A percentile compares a stretch with the other conserved stretches of the same genome.
phyloP scores from a whole-genome alignment of 2,329 filamentous ascomycete genomes.

The Akanthomyces muscarius region DNA sequence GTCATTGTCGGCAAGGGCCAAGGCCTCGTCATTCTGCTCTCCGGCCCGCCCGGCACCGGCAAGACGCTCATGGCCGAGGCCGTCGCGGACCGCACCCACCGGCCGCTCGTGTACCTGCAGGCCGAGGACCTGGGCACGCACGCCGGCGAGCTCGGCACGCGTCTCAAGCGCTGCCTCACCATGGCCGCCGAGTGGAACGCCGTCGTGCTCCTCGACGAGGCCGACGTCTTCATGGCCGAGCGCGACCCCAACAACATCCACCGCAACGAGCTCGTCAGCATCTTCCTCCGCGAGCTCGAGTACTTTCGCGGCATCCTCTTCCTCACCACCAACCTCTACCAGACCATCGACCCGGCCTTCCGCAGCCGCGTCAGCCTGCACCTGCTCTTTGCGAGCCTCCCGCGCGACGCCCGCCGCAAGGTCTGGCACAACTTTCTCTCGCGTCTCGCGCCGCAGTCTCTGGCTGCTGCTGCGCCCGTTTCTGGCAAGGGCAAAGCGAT shows the following conservation, averaged over 20 bases:
- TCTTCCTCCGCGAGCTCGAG: conserved; percentile 44
- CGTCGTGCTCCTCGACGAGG: conserved; percentile 50
- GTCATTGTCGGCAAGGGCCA: conserved; percentile 42
- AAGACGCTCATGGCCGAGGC: conserved; percentile 45
- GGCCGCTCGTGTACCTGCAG: conserved; percentile 43
- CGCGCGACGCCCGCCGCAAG: conserved; percentile 32
- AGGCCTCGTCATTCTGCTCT: conserved; percentile 43
- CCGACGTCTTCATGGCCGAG: conserved; percentile 49
- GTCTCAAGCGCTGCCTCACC: conserved; percentile 43
- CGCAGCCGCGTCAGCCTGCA: conserved; percentile 45
- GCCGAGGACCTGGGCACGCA: conserved; percentile 46
- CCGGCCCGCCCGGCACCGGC: conserved; percentile 43
- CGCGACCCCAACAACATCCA: conserved; percentile 42
- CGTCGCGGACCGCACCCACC: conserved; percentile 39
- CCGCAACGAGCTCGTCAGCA: conserved; percentile 46
- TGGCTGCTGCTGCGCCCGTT: not conserved
- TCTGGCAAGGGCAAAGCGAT: conserved; percentile 2
- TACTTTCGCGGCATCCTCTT: conserved; percentile 44
- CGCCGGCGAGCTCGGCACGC: conserved; percentile 41
- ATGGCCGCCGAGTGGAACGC: conserved; percentile 48
- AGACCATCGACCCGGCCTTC: conserved; percentile 42
- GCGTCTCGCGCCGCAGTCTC: conserved; percentile 27
- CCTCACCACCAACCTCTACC: conserved; percentile 41
- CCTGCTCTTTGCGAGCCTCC: conserved; percentile 41
- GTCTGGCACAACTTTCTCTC: conserved; percentile 47